Conservation (phyloP, 495 filamentous ascomycete species). For the Cryomyces minteri region DNA sequence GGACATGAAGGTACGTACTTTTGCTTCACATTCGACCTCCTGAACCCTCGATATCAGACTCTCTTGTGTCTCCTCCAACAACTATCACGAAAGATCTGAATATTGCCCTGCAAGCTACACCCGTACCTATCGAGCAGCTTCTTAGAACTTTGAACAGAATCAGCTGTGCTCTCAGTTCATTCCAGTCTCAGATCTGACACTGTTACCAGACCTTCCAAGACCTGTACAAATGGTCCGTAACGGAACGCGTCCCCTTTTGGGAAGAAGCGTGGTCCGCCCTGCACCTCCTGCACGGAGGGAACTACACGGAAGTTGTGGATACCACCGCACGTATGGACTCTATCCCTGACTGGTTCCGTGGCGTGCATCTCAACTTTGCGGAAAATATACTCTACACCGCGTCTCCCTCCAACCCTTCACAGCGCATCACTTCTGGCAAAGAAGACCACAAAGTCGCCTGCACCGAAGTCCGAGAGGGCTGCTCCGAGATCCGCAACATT, state of each 20-base stretch:
- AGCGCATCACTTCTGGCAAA: slow-evolving; percentile 32
- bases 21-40: too few relatives aligned
- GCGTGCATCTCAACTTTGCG: slow-evolving; percentile 41
- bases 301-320: slow-evolving; percentile 32
- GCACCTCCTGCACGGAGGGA: slow-evolving; percentile 35
- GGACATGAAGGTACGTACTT: slow-evolving; percentile 11
- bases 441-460: slow-evolving; percentile 49
- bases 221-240: slow-evolving; percentile 44
- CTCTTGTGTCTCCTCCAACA: too few relatives aligned
- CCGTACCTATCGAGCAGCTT: too few relatives aligned
- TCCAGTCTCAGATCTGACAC: background rate
- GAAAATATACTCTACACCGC: slow-evolving; percentile 43
- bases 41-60: too few relatives aligned
- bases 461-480: slow-evolving; percentile 57
- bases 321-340: slow-evolving; percentile 46
- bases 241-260: slow-evolving; percentile 44
- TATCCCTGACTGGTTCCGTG: slow-evolving; percentile 51
- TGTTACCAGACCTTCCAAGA: slow-evolving; percentile 36
- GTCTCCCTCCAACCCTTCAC: slow-evolving; percentile 11
- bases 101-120: too few relatives aligned
- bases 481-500: slow-evolving; percentile 30
- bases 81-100: too few relatives aligned
- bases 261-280: slow-evolving; percentile 37
- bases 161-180: background rate
- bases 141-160: too few relatives aligned